Evolutionary conservation across 2,329 filamentous ascomycete genomes (phyloP).

Genomic region (Botryotinia narcissicola): DNA sequence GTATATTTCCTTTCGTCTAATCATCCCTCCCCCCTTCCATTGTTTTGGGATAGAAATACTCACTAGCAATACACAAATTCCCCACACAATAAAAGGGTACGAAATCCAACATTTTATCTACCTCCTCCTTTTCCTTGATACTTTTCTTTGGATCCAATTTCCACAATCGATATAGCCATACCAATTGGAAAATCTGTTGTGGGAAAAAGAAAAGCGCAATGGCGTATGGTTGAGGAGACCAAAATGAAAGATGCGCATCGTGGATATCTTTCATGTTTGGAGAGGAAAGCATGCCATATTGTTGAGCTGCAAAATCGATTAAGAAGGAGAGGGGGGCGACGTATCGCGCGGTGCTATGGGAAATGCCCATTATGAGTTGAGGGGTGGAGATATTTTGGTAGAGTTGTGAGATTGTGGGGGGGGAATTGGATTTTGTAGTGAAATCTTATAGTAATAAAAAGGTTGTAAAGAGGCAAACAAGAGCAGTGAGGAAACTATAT

Average conservation of each 20-base stretch:
- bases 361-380: slow-evolving; percentile 49
- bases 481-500: not conserved
- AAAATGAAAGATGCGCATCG: slow-evolving; percentile 57
- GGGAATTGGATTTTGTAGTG: not conserved
- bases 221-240: slow-evolving; percentile 56
- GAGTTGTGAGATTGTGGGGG: not conserved
- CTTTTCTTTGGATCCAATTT: slow-evolving; percentile 45
- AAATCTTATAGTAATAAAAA: not conserved
- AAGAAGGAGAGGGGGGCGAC: slow-evolving; percentile 54
- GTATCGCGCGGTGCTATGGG: slow-evolving; percentile 52
- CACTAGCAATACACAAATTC: slow-evolving; percentile 58
- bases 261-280: slow-evolving; percentile 61
- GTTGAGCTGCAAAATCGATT: slow-evolving; percentile 57
- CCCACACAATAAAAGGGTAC: slow-evolving; percentile 55
- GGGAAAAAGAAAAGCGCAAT: slow-evolving; percentile 61
- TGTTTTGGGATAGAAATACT: slow-evolving; percentile 27
- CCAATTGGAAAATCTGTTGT: slow-evolving; percentile 57
- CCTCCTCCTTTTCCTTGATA: slow-evolving; percentile 42
- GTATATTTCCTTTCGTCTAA: not conserved
- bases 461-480: too few relatives aligned
- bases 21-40: not conserved
- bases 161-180: slow-evolving; percentile 56
- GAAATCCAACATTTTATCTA: slow-evolving; percentile 51
- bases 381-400: not conserved
- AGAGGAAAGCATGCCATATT: slow-evolving; percentile 55